Base-by-base conservation (phyloP, 305 asterid species). In the Solanum hybrid region DNA sequence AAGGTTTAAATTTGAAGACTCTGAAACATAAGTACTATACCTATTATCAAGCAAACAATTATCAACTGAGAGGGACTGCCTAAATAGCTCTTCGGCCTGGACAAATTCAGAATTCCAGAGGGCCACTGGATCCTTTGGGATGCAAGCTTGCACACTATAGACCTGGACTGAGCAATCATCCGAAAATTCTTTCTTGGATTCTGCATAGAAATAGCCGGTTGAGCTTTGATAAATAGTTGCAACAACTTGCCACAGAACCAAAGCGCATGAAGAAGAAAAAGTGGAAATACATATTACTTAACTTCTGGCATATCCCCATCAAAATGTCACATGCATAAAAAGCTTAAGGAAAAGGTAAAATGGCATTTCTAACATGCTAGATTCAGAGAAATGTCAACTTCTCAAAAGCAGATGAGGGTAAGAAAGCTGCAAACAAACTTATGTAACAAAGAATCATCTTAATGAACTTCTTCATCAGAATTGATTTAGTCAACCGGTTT, bases 31-130 rank as follows among this genome's bases (percentile, higher is more conserved):
- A 81, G 36, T 84, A 12, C 24, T 5, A 51, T 84, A 84, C 87
- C 87, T 95, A 91, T 97, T 97, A 92, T 95, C 98, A 24, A 92
- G 93, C 90, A 97, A 93, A 92, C 98, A 94, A 91, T 97, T 97
- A 88, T 95, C 98, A 90, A 42, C 93, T 79, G 93, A 51, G 72
- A 66, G 88, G 24, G 97, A 93, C 93, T 95, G 97, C 93, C 92
- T 94, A 86, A 93, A 96, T 82, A 97, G 96, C 91, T 93, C 97
- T 92, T 95, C 96, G 24, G 99, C 95, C 90, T 97, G 99, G 89
- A 94, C 94, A 92, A 94, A 94, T 93, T 97, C 99, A 75, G 94
- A 94, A 93, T 96, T 97, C 98, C 99, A 95, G 88, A 97, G 98
- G 87, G 95, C 95, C 87, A 97, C 98, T 88, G 98, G 94, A 92